phyloP scores from a whole-genome alignment of 257 asterid genomes.

The Osmanthus fragrans region DNA sequence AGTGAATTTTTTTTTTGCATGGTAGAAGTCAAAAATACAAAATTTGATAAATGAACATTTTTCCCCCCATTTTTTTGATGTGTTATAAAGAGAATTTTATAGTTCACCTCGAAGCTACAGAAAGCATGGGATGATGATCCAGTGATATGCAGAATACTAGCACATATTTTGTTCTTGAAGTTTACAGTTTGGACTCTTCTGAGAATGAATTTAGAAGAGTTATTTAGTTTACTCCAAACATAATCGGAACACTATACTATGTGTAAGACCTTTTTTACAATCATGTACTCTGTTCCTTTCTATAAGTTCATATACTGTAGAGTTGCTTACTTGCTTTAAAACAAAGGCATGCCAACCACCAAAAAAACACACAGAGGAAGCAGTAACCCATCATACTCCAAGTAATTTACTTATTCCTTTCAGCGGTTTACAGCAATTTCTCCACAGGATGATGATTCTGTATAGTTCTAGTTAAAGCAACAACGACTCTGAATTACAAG shows the following conservation, averaged over 20 bases:
- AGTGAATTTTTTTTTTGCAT: conserved; percentile 22
- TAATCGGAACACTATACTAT: no score
- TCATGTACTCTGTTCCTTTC: background rate
- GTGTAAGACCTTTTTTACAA: background rate
- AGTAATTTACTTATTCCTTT: no score
- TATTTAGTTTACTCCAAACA: no score
- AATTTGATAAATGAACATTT: background rate
- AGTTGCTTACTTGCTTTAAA: background rate
- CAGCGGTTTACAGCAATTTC: background rate
- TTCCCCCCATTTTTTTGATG: background rate
- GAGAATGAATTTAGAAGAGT: background rate
- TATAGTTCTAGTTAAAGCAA: no score
- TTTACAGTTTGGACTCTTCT: conserved; percentile 11
- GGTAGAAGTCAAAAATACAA: conserved; percentile 18
- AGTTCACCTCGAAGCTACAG: background rate
- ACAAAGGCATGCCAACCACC: no score
- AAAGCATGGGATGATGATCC: background rate
- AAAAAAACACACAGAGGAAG: background rate
- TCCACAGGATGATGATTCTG: background rate
- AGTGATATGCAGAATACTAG: background rate
- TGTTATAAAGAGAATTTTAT: background rate
- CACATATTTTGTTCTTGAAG: no score
- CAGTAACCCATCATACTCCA: background rate
- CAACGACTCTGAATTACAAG: no score
- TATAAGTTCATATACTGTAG: background rate